Conservation (phyloP, 208 protist genomes). For the Crithidia acanthocephali region DNA sequence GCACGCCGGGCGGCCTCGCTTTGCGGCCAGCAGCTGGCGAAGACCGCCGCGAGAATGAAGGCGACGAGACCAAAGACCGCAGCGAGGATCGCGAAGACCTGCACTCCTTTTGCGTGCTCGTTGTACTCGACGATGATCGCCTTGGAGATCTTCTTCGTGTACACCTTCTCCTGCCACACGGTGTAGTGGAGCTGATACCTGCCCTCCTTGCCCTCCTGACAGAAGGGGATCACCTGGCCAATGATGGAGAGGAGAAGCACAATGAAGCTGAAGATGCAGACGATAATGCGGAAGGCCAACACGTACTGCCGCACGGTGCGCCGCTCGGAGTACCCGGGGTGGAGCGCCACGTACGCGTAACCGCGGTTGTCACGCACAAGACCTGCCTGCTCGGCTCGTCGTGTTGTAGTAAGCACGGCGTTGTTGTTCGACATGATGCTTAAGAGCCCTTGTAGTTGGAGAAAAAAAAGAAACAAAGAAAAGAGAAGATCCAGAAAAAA, state of each 20-base stretch:
- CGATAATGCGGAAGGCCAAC: conserved; percentile 1
- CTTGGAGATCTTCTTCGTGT: not conserved
- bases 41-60: conserved; percentile 21
- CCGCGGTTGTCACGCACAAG: conserved; percentile 5
- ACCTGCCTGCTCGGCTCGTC: conserved; percentile 2
- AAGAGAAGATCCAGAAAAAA: too few relatives aligned
- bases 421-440: too few relatives aligned
- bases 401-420: not conserved
- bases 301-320: not conserved
- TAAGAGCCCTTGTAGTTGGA: too few relatives aligned
- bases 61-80: conserved; percentile 7
- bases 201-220: not conserved
- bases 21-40: conserved; percentile 4
- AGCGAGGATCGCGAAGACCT: conserved; percentile 7
- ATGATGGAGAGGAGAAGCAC: conserved; percentile 2
- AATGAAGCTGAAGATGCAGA: conserved; percentile 8
- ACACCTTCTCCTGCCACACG: conserved; percentile 15
- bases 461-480: too few relatives aligned
- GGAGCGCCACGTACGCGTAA: conserved; percentile 2
- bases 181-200: not conserved
- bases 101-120: not conserved
- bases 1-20: not conserved
- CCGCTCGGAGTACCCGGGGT: conserved; percentile 10
- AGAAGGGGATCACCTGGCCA: conserved; percentile 12
- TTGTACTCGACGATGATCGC: not conserved